phyloP scores from a whole-genome alignment of 2,329 filamentous ascomycete genomes.

The Xylaria arbuscula region DNA sequence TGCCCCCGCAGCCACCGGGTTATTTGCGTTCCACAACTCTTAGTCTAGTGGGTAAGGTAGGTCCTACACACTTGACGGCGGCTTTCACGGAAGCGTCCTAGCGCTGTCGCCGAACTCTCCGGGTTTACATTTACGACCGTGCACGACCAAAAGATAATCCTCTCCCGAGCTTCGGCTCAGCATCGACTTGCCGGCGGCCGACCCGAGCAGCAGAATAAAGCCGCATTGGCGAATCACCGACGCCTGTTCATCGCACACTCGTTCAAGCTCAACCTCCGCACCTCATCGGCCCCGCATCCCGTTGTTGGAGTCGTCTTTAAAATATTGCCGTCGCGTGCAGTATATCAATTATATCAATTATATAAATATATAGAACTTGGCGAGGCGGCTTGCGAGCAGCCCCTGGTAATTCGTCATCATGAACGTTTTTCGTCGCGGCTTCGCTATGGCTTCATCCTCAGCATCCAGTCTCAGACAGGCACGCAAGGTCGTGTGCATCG shows the following conservation, averaged over 20 bases:
- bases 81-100: constrained; percentile 32
- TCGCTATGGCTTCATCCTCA: constrained; percentile 53
- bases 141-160: constrained; percentile 5
- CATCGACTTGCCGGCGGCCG: constrained; percentile 30
- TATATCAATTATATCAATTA: no score
- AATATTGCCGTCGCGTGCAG: constrained; percentile 10
- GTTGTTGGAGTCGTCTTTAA: constrained; percentile 10
- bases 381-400: constrained; percentile 2
- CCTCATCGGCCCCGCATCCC: constrained; percentile 15
- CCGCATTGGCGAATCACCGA: constrained; percentile 36
- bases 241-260: constrained; percentile 17
- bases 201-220: constrained; percentile 35
- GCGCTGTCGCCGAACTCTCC: constrained; percentile 23
- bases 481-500: constrained; percentile 89
- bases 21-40: no score
- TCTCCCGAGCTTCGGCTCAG: constrained; percentile 18
- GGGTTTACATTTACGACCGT: constrained; percentile 31
- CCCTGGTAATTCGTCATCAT: constrained; percentile 37
- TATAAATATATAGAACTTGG: constrained; percentile 28
- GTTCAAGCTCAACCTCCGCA: constrained; percentile 17
- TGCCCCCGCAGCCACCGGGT: no score
- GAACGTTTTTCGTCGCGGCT: constrained; percentile 52
- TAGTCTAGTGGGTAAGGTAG: no score
- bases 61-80: neutral
- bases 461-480: constrained; percentile 63